phyloP scores from a whole-genome alignment of 1,284 basidiomycete species.

The Exobasidium cylindrosporum region DNA sequence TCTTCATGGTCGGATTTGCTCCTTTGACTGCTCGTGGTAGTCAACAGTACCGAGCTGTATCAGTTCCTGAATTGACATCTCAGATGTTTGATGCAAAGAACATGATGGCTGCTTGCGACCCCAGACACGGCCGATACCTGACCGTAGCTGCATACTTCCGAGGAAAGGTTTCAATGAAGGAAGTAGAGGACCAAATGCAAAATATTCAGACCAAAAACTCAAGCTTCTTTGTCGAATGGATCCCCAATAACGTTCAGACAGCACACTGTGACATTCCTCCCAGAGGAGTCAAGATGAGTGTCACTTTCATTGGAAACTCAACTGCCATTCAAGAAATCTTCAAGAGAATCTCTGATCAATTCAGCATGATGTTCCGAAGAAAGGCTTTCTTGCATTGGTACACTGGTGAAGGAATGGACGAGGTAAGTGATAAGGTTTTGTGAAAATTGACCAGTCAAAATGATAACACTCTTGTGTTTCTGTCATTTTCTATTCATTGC shows the following conservation, averaged over 20 bases:
- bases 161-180: conserved; percentile 97
- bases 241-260: conserved; percentile 73
- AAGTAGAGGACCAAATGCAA: conserved; percentile 98
- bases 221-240: conserved; percentile 97
- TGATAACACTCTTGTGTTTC: background rate
- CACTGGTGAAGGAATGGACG: conserved; percentile 56
- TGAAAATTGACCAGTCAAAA: background rate
- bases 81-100: conserved; percentile 96
- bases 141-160: conserved; percentile 95
- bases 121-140: conserved; percentile 79
- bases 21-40: conserved; percentile 89
- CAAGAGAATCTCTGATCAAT: conserved; percentile 85
- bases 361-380: conserved; percentile 97
- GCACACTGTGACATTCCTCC: conserved; percentile 95
- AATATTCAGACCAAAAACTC: conserved; percentile 94
- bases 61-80: conserved; percentile 90
- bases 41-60: conserved; percentile 85
- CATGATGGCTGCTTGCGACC: conserved; percentile 79
- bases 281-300: conserved; percentile 61
- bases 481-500: conserved; percentile 57
- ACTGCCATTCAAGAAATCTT: conserved; percentile 86
- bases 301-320: conserved; percentile 95
- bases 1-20: conserved; percentile 82
- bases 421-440: background rate
- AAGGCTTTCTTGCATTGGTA: conserved; percentile 98